These are phyloP conservation scores for Aegilops longissima DNA, from an alignment of 176 grass and related monocot genomes.

Conservation along the genomic window DNA sequence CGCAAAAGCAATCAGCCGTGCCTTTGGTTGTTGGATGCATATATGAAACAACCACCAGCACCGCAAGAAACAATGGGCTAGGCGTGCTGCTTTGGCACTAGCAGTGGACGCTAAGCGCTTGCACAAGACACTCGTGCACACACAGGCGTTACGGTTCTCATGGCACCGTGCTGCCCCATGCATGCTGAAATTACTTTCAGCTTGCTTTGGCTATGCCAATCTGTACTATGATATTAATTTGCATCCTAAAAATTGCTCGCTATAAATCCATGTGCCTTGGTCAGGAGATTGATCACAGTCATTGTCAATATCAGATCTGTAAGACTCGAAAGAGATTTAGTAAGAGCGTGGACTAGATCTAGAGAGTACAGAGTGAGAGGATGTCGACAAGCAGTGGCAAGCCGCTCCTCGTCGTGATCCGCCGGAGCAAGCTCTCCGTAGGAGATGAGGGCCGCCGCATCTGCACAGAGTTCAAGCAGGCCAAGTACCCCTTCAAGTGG, in stretches of 20 bases:
- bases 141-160: neutral
- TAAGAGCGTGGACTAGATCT: neutral
- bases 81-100: neutral
- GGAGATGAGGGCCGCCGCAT: neutral
- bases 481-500: slow-evolving; percentile 11
- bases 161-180: neutral
- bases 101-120: neutral
- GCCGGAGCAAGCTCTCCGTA: neutral
- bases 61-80: neutral
- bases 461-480: neutral
- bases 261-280: neutral
- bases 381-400: neutral
- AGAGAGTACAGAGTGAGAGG: neutral
- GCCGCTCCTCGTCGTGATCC: neutral
- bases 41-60: neutral
- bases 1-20: neutral
- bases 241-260: neutral
- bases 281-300: neutral
- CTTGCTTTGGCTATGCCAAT: slow-evolving; percentile 3
- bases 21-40: neutral
- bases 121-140: neutral
- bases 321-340: neutral
- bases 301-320: neutral
- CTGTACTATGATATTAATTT: neutral
- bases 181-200: slow-evolving; percentile 4